Base-by-base conservation (phyloP, 23 red algal species). In the Cyanidioschyzon merolae region DNA sequence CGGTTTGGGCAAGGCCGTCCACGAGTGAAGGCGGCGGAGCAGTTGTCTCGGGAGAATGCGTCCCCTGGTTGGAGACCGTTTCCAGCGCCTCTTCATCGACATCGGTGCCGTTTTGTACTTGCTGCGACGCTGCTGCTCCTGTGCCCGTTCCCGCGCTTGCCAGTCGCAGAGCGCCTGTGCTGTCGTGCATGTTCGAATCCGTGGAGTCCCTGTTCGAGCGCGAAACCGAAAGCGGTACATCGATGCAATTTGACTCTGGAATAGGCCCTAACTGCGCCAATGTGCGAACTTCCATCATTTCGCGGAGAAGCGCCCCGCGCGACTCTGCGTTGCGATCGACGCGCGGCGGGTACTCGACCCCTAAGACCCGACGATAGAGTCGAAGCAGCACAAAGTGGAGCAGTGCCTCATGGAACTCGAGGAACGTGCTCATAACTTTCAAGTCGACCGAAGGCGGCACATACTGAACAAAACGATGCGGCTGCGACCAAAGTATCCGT, bases 361-460 rank as follows among this genome's bases (percentile, higher is more conserved):
- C 85, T 38, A 71, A 32, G 21, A 63, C 39, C 41, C 40, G 75
- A 2, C 78, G 84, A 50, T 85, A 98, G 0, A 98, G 77, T 27
- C 84, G 79, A 37, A 89, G 89, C 68, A 91, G 90, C 41, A 98
- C 94, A 80, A 91, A 88, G 63, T 71, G 82, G 75, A 98, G 37
- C 29, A 98, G 74, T 39, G 84, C 86, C 27, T 88, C 84, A 50
- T 98, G 91, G 25, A 98, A 80, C 76, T 98, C 94, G 34, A 98
- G 79, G 79, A 98, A 98, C 0, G 86, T 98, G 40, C 76, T 75
- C 83, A 98, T 88, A 15, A 98, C 84, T 0, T 82, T 77, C 40
- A 89, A 89, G 77, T 98, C 94, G 1, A 98, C 94, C 38, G 90
- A 88, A 37, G 40, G 40, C 1, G 94, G 94, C 25, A 98, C 38